These are phyloP conservation scores for Terana coerulea DNA, from an alignment of 768 basidiomycete genomes.

Conservation along the genomic window DNA sequence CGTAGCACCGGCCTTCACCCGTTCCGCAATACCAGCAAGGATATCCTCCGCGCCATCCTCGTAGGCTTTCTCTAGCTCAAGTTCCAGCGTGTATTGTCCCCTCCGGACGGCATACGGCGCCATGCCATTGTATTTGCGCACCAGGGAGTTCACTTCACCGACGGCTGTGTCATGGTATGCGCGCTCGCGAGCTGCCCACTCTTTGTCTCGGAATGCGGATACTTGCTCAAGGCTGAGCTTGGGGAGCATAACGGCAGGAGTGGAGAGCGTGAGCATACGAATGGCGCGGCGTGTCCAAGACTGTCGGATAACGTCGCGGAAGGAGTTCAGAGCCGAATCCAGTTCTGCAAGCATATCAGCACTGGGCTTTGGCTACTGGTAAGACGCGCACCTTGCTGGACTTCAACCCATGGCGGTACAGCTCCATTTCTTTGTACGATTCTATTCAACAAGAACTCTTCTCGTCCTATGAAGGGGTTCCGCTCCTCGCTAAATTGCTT, in stretches of 20 bases:
- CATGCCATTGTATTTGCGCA: conserved; percentile 75
- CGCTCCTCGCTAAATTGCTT: conserved; percentile 38
- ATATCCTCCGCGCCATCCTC: conserved; percentile 51
- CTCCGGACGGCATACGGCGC: conserved; percentile 79
- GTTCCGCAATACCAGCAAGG: conserved; percentile 34
- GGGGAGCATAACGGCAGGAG: conserved; percentile 38
- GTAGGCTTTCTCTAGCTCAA: conserved; percentile 57
- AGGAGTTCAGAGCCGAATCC: conserved; percentile 55
- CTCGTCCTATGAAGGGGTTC: conserved; percentile 68
- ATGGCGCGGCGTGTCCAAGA: conserved; percentile 77
- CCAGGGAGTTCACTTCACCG: conserved; percentile 67
- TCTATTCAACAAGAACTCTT: conserved; percentile 84
- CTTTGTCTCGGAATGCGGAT: conserved; percentile 49
- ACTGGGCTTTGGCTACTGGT: neutral
- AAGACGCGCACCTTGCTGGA: conserved; percentile 52
- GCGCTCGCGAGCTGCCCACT: conserved; percentile 67
- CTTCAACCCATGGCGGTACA: conserved; percentile 82
- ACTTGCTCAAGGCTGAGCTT: conserved; percentile 33
- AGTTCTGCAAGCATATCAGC: conserved; percentile 45
- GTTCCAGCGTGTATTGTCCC: conserved; percentile 49
- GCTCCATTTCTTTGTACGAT: conserved; percentile 82
- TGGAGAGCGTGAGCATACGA: conserved; percentile 48
- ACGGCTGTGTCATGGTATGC: conserved; percentile 68
- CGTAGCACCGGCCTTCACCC: conserved; percentile 12
- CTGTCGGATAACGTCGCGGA: conserved; percentile 59